phyloP scores from a whole-genome alignment of 148 eudicot species.

The Nepenthes gracilis region DNA sequence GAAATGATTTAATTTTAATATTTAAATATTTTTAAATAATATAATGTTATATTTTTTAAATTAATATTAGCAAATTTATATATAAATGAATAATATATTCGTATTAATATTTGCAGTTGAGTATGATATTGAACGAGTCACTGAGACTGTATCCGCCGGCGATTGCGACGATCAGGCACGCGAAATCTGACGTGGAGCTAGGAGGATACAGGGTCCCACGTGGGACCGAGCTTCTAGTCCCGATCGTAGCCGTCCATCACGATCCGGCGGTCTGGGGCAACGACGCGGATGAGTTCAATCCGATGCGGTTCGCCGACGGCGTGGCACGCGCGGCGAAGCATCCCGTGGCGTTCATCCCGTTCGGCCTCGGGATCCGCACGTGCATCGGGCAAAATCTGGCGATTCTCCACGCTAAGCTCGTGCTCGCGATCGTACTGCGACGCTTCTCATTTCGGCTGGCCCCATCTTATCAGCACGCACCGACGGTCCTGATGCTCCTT shows the following conservation, averaged over 20 bases:
- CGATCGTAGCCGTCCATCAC: conserved; percentile 87
- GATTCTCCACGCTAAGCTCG: conserved; percentile 66
- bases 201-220: conserved; percentile 55
- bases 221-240: conserved; percentile 78
- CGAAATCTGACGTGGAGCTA: conserved; percentile 60
- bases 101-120: conserved; percentile 36
- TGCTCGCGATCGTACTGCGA: conserved; percentile 48
- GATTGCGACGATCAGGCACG: conserved; percentile 77
- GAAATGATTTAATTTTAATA: no score
- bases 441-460: conserved; percentile 60
- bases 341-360: conserved; percentile 76
- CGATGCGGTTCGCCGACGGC: conserved; percentile 57
- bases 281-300: conserved; percentile 70
- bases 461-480: conserved; percentile 75
- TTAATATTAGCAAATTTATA: no score
- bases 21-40: no score
- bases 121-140: conserved; percentile 87
- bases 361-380: conserved; percentile 69
- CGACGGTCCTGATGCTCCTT: conserved; percentile 75
- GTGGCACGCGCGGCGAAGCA: conserved; percentile 80
- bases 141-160: conserved; percentile 75
- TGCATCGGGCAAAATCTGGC: conserved; percentile 90
- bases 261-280: conserved; percentile 68
- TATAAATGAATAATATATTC: no score
- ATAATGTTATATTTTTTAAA: conserved; percentile 9